Conservation (phyloP, 2,329 filamentous ascomycete genomes). For the Thermoascus crustaceus region DNA sequence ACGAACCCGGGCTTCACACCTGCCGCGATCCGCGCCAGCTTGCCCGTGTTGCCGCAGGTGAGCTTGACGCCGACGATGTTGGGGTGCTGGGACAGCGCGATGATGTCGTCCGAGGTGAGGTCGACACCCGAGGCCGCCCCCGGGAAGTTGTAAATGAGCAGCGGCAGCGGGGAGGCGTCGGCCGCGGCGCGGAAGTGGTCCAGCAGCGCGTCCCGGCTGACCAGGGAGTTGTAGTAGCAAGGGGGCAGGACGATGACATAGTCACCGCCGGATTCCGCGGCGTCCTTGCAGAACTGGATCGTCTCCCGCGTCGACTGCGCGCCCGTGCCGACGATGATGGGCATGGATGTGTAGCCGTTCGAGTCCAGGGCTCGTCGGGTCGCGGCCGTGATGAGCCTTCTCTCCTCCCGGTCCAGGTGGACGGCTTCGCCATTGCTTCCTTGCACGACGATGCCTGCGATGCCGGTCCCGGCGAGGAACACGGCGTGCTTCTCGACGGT, state of each 20-base stretch:
- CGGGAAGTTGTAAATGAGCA: constrained; percentile 68
- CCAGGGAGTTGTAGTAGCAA: constrained; percentile 63
- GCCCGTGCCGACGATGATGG: constrained; percentile 68
- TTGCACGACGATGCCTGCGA: constrained; percentile 67
- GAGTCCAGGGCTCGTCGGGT: constrained; percentile 62
- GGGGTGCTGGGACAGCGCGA: constrained; percentile 47
- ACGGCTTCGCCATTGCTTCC: constrained; percentile 79
- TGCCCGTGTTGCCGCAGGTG: constrained; percentile 67
- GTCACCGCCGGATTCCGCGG: constrained; percentile 61
- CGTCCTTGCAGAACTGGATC: constrained; percentile 60
- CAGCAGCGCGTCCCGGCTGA: constrained; percentile 51
- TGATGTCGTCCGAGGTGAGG: constrained; percentile 58
- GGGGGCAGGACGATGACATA: constrained; percentile 70
- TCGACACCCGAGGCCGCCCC: constrained; percentile 60
- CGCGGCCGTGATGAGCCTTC: constrained; percentile 58
- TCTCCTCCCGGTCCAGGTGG: constrained; percentile 63
- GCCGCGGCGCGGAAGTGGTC: constrained; percentile 61
- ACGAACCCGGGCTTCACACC: constrained; percentile 53
- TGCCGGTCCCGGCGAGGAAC: constrained; percentile 62
- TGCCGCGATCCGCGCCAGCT: constrained; percentile 56
- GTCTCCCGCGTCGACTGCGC: constrained; percentile 66
- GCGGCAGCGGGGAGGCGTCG: constrained; percentile 50
- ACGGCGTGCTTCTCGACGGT: constrained; percentile 55
- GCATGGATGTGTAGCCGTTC: constrained; percentile 57
- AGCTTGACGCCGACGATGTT: constrained; percentile 65